Base-by-base conservation (phyloP, 805 yeast genomes). In the Candida pseudofarinosa region DNA sequence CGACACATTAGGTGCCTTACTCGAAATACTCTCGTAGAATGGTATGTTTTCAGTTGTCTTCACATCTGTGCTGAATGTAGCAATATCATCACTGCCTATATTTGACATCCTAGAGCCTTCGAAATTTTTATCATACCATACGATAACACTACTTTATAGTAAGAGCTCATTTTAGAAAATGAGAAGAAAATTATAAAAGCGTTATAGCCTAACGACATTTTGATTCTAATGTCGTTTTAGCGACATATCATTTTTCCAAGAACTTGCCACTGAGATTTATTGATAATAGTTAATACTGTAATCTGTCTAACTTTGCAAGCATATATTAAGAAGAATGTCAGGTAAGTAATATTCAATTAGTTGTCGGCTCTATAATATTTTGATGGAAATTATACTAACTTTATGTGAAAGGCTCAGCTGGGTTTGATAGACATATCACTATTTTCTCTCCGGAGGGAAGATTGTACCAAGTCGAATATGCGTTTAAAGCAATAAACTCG, bases 361-460 rank as follows among this genome's bases (percentile, higher is more conserved):
- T n/a, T n/a, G n/a, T n/a, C 10, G n/a, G n/a, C n/a, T n/a, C n/a
- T n/a, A n/a, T n/a, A n/a, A n/a, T n/a, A n/a, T n/a, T n/a, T n/a
- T n/a, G n/a, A 13, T 8, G 31, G 8, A 8, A 13, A 8, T 8
- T 30, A 63, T 71, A 74, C 74, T 75, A 44, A 76, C 77, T 39
- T n/a, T 14, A 69, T 67, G 28, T 37, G 55, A 5, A 32, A 73
- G 83, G 80, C 49, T 74, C 83, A 49, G 96, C 98, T n/a, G 99
- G 99, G 42, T 93, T 90, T 65, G 99, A 93, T 72, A 86, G 99
- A 74, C 99, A 93, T 66, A 93, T 93, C 65, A 93, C 99, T 20
- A 90, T 93, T 56, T 93, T 93, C 72, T 91, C 98, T 33, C 99
- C 99, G 16, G 99, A 93, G 63, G 99, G 99, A 37, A 83, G 99